Evolutionary conservation across 2,329 filamentous ascomycete genomes (phyloP).

Genomic region (Stachybotrys chlorohalonatus): DNA sequence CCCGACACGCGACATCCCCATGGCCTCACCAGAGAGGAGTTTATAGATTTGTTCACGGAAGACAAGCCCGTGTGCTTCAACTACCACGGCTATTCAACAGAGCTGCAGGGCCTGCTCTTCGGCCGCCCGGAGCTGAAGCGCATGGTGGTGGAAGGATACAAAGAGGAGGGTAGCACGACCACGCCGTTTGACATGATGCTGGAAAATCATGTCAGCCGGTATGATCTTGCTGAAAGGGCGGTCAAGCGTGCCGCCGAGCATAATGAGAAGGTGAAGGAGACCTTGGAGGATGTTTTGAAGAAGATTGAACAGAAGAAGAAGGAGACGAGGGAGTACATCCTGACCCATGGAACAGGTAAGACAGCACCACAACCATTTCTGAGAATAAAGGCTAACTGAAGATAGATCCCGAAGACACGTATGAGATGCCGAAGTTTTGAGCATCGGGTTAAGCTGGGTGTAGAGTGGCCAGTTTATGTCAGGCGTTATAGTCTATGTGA

Average conservation of each 20-base stretch:
- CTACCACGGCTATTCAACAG: constrained; percentile 56
- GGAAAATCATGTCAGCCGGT: constrained; percentile 49
- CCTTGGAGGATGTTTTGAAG: constrained; percentile 34
- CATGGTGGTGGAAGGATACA: constrained; percentile 49
- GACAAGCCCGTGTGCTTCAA: constrained; percentile 53
- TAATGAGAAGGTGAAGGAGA: constrained; percentile 37
- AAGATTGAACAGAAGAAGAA: constrained; percentile 38
- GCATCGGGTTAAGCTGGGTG: background rate
- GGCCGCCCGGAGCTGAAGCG: constrained; percentile 41
- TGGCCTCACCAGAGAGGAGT: constrained; percentile 40
- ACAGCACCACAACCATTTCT: background rate
- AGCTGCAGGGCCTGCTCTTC: constrained; percentile 53
- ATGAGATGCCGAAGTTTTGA: constrained; percentile 11
- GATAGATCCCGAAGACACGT: constrained; percentile 11
- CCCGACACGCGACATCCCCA: constrained; percentile 49
- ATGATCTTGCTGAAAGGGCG: constrained; percentile 47
- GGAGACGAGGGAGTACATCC: constrained; percentile 43
- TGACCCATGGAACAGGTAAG: constrained; percentile 41
- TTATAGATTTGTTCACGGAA: constrained; percentile 46
- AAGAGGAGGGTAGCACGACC: constrained; percentile 57
- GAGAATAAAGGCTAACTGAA: constrained; percentile 1
- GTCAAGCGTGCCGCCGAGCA: constrained; percentile 34
- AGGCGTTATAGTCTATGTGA: background rate
- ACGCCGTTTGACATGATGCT: constrained; percentile 66
- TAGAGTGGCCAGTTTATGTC: background rate